A percentile compares a stretch with the other conserved stretches of the same genome.
phyloP scores from a whole-genome alignment of 1,139 yeast genomes.

The Meyerozyma carpophila region DNA sequence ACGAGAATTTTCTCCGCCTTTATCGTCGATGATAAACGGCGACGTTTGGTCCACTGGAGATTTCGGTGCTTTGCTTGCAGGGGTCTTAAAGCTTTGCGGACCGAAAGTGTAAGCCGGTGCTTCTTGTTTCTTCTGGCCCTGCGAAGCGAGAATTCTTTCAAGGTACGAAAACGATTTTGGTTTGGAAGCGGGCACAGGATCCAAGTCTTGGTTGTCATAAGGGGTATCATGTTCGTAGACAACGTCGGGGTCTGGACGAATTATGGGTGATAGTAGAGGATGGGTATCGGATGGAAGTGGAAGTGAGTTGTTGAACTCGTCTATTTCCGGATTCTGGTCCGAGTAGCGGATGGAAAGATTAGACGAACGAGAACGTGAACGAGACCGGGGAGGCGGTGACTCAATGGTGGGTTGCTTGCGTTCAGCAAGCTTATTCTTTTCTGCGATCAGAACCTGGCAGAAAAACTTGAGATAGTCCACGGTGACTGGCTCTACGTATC shows the following conservation, averaged over 20 bases:
- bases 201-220: neutral
- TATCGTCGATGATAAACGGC: neutral
- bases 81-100: conserved; percentile 1
- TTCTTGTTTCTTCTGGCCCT: conserved; percentile 6
- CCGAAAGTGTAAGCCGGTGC: neutral
- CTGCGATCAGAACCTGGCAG: conserved; percentile 27
- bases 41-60: conserved; percentile 1
- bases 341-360: neutral
- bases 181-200: conserved; percentile 1
- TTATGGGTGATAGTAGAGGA: conserved; percentile 9
- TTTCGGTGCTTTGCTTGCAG: conserved; percentile 1
- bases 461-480: conserved; percentile 32
- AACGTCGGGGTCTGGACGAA: conserved; percentile 2
- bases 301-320: conserved; percentile 20
- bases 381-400: too few species aligned
- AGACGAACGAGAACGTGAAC: too few species aligned
- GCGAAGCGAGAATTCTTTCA: conserved; percentile 24
- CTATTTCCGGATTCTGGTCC: conserved; percentile 1
- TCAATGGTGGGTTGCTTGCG: too few species aligned
- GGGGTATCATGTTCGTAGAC: neutral
- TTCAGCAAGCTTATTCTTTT: conserved; percentile 6
- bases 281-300: conserved; percentile 18
- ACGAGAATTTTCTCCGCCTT: too few species aligned
- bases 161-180: conserved; percentile 18
- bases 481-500: conserved; percentile 36